Conservation (phyloP, 2,329 filamentous ascomycete genomes). For the Apiospora aurea region DNA sequence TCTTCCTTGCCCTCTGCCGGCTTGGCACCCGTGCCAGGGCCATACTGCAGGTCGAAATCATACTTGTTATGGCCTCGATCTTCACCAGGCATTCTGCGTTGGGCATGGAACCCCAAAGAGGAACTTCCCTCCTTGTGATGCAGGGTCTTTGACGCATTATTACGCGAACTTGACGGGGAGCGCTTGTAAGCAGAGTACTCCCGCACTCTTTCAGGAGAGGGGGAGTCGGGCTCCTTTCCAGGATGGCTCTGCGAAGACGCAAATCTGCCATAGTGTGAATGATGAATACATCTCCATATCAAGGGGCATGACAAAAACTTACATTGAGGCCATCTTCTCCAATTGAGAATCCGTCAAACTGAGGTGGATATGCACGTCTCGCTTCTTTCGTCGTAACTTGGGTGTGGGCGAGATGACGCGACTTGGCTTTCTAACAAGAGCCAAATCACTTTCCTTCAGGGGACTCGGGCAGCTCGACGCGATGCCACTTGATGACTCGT, state of each 20-base stretch:
- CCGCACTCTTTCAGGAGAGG: background rate
- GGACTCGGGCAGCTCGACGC: background rate
- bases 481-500: background rate
- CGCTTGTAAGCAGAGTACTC: background rate
- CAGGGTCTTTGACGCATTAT: background rate
- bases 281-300: background rate
- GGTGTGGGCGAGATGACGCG: conserved; percentile 6
- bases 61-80: conserved; percentile 17
- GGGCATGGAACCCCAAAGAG: background rate
- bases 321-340: conserved; percentile 22
- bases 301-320: background rate
- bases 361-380: conserved; percentile 4
- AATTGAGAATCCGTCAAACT: conserved; percentile 16
- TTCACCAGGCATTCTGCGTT: background rate
- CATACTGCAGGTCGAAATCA: conserved; percentile 21
- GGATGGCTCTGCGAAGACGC: conserved; percentile 1
- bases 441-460: background rate
- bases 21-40: background rate
- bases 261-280: background rate
- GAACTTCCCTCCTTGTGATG: conserved; percentile 15
- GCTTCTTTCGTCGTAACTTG: conserved; percentile 2
- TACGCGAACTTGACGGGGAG: background rate
- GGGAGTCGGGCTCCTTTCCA: background rate
- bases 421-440: conserved; percentile 1
- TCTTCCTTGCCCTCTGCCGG: background rate